Evolutionary conservation across 2,329 filamentous ascomycete species (phyloP), one percentile per base, ranked within the genome.

Genomic region (Fusarium heterosporum): DNA sequence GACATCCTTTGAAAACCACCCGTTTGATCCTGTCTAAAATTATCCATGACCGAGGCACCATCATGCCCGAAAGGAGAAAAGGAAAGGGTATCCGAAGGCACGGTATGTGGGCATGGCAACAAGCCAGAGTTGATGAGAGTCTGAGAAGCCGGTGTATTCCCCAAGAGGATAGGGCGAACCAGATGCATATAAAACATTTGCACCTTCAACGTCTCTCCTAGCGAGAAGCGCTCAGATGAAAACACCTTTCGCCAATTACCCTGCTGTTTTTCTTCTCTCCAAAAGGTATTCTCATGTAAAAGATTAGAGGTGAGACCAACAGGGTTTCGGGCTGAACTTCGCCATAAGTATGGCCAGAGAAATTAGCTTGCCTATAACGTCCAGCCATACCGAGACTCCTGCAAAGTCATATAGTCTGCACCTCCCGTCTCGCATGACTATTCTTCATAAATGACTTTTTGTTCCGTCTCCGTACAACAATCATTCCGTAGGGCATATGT

Each of bases 391-490:
- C 60, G 42, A 60, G 69, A 66, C 61, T 62, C 62, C 69, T 56
- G 53, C 49, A 59, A 68, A 67, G 61, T 59, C 62, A 55, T 73
- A 72, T 75, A 75, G 74, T 74, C 75, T 73, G 76, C 75, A 72
- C 69, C 61, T 70, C 70, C 74, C 70, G 52, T 69, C 55, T 66
- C 73, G 76, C 74, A 72, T 68, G 74, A 77, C 77, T 72, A 74
- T 74, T 72, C 64, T 77, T 77, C 76, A 73, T 75, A 75, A 76
- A 73, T 70, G 74, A 76, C 71, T 77, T 75, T 76, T 72, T 73
- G 64, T 68, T 72, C 71, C 71, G 66, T 71, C 68, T 70, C 65
- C 59, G 64, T 64, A 73, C 73, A 72, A 71, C 73, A 75, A 76
- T 72, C 69, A 73, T 76, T 74, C 73, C 58, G 45, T 72, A 71